phyloP scores from a whole-genome alignment of 345 rosid genomes.

The Kandelia obovata region DNA sequence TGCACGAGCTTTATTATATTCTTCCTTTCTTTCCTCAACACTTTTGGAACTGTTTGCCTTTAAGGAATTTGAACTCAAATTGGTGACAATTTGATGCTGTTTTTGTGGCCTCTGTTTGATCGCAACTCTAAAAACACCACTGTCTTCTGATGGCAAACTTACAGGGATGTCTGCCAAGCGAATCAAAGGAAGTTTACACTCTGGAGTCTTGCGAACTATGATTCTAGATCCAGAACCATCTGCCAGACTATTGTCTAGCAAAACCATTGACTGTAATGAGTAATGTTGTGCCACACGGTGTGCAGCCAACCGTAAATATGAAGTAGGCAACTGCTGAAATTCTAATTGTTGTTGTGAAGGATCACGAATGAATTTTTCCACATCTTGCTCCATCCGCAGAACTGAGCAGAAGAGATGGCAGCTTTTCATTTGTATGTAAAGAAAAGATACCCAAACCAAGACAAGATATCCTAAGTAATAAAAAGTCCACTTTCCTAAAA shows the following conservation, averaged over 20 bases:
- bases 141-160: slow-evolving; percentile 55
- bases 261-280: slow-evolving; percentile 75
- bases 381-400: slow-evolving; percentile 77
- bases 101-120: slow-evolving; percentile 76
- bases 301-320: slow-evolving; percentile 75
- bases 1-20: slow-evolving; percentile 74
- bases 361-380: slow-evolving; percentile 63
- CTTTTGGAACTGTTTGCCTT: slow-evolving; percentile 55
- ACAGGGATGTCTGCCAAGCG: slow-evolving; percentile 76
- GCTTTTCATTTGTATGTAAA: not conserved
- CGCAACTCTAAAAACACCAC: slow-evolving; percentile 55
- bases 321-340: slow-evolving; percentile 77
- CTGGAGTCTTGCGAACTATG: slow-evolving; percentile 65
- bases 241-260: slow-evolving; percentile 55
- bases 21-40: slow-evolving; percentile 85
- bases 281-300: slow-evolving; percentile 87
- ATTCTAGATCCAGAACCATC: slow-evolving; percentile 70
- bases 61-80: slow-evolving; percentile 38
- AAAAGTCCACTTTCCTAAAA: not conserved
- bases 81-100: slow-evolving; percentile 28
- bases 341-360: slow-evolving; percentile 61
- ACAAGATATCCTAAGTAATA: not conserved
- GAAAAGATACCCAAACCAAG: no score
- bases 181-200: slow-evolving; percentile 48
- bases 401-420: slow-evolving; percentile 35